Conservation (phyloP, 1,284 basidiomycete species). For the Cerioporus squamosus region DNA sequence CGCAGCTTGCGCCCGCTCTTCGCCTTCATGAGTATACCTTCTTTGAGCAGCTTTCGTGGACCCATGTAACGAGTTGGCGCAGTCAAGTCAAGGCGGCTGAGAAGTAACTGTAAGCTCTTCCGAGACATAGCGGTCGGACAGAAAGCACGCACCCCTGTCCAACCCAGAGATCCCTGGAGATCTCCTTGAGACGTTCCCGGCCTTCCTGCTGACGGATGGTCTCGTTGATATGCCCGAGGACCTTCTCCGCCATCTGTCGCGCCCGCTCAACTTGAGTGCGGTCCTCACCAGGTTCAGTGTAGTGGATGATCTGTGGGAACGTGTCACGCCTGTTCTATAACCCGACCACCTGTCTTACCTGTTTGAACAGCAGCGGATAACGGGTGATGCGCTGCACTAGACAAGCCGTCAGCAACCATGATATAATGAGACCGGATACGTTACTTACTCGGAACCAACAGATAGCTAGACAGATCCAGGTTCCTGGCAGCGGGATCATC, state of each 20-base stretch:
- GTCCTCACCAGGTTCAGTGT: constrained; percentile 73
- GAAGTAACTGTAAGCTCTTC: background rate
- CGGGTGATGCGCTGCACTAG: constrained; percentile 94
- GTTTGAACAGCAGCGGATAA: constrained; percentile 87
- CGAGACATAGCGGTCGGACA: background rate
- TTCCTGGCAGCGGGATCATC: constrained; percentile 80
- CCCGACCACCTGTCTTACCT: constrained; percentile 46
- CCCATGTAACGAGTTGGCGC: constrained; percentile 86
- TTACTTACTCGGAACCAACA: constrained; percentile 85
- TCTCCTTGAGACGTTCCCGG: constrained; percentile 66
- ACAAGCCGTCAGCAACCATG: background rate
- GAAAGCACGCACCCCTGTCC: constrained; percentile 67
- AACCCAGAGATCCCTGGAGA: constrained; percentile 85
- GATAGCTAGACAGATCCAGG: constrained; percentile 88
- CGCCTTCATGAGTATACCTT: constrained; percentile 80
- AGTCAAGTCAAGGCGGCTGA: constrained; percentile 86
- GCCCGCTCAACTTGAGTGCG: constrained; percentile 57
- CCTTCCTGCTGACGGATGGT: constrained; percentile 87
- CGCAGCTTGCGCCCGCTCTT: constrained; percentile 84
- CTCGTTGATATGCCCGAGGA: constrained; percentile 87
- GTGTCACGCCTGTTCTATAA: background rate
- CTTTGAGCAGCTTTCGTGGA: constrained; percentile 74
- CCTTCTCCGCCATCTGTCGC: constrained; percentile 68
- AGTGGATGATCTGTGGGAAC: constrained; percentile 68
- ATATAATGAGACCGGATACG: background rate